Evolutionary conservation across 176 grass and related monocot species (phyloP), one percentile per base, ranked within the genome.

Genomic region (Aegilops umbellulata): DNA sequence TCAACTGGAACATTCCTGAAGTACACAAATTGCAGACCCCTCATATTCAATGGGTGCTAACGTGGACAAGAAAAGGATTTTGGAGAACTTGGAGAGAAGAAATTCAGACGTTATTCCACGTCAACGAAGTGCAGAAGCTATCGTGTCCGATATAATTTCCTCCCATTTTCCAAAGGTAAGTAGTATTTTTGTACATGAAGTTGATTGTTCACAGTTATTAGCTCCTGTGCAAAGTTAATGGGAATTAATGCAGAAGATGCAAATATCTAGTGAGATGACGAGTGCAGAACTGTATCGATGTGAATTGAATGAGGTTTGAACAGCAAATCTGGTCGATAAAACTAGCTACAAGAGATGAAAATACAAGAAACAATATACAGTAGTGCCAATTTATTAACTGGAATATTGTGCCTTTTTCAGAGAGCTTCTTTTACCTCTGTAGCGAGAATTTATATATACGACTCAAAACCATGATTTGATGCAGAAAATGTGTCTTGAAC

Each of bases 401-500:
- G 47, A 77, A 62, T 25, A 34, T 17, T 20, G 7, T 41, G 71
- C 34, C 82, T 24, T 14, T 25, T 26, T 66, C 4, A 20, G 16
- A 65, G 15, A 71, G 53, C 36, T 29, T 64, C 17, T 47, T 83
- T 58, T 64, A 76, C 26, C 1, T 6, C n/a, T 60, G 8, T 46
- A n/a, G 67, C 22, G 69, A 41, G 17, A 61, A 89, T 62, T 69
- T 29, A 8, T 35, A 61, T 84, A 22, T 76, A 41, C 25, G 16
- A 77, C 23, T 32, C 6, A 84, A 25, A 41, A 76, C 39, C 8
- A 74, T 65, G 30, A 34, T 69, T 89, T 85, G 57, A 69, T 90
- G 71, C 90, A 98, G 96, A 87, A 95, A 94, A 98, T 98, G 90
- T 91, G 82, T 19, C 90, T 98, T 26, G 96, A 95, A 78, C 69